Evolutionary conservation across 2,329 filamentous ascomycete genomes (phyloP).

Genomic region (Fusarium domesticum): DNA sequence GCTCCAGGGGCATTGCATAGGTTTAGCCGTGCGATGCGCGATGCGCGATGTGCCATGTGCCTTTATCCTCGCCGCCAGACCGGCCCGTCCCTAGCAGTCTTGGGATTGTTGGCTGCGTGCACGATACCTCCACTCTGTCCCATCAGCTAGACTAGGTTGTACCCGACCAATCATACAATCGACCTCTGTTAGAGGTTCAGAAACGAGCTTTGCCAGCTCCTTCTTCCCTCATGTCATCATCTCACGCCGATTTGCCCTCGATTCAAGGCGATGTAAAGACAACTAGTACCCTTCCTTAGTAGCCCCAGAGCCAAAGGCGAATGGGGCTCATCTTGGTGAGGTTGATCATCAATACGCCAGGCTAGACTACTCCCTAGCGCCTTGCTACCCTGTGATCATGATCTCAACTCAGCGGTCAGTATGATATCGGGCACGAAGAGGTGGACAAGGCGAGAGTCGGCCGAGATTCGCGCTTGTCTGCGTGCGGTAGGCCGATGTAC

Average conservation of each 20-base stretch:
- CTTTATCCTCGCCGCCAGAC: conserved; percentile 19
- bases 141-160: conserved; percentile 11
- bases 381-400: conserved; percentile 26
- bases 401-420: conserved; percentile 24
- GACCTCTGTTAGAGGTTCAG: too few relatives aligned
- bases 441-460: conserved; percentile 9
- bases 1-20: too few relatives aligned
- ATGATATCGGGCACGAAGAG: conserved; percentile 13
- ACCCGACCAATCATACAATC: too few relatives aligned
- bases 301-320: too few relatives aligned
- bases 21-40: conserved; percentile 10
- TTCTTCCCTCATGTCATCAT: too few relatives aligned
- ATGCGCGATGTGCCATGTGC: conserved; percentile 16
- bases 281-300: too few relatives aligned
- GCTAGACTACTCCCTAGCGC: conserved; percentile 20
- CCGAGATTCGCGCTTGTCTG: background rate
- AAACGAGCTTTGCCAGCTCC: too few relatives aligned
- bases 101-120: conserved; percentile 11
- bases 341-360: background rate
- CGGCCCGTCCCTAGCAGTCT: conserved; percentile 31
- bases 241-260: too few relatives aligned
- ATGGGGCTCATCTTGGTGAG: too few relatives aligned
- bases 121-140: conserved; percentile 13
- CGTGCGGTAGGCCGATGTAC: conserved; percentile 24
- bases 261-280: too few relatives aligned